Evolutionary conservation across 768 basidiomycete genomes (phyloP).

Genomic region (Pleurotus platypus): DNA sequence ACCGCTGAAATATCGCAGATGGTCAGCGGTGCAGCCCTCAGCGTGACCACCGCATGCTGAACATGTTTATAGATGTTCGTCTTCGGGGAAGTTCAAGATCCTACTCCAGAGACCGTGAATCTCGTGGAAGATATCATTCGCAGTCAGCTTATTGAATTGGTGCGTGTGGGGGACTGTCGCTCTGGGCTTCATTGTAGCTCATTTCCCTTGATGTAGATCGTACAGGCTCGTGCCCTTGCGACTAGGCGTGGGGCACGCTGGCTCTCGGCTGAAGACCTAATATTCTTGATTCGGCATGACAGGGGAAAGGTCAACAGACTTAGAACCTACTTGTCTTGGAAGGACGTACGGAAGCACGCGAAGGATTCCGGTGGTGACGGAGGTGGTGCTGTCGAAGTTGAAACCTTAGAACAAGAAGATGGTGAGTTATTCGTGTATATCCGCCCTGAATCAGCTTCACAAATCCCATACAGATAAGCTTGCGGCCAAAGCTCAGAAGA

Average conservation of each 20-base stretch:
- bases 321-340: constrained; percentile 93
- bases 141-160: constrained; percentile 87
- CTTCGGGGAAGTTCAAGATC: constrained; percentile 93
- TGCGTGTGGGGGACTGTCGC: constrained; percentile 20
- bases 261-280: constrained; percentile 89
- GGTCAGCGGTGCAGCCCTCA: constrained; percentile 40
- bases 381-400: constrained; percentile 78
- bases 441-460: background rate
- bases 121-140: constrained; percentile 95
- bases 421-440: constrained; percentile 38
- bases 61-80: constrained; percentile 77
- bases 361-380: constrained; percentile 87
- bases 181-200: background rate
- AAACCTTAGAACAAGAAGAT: constrained; percentile 81
- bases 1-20: constrained; percentile 92
- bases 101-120: constrained; percentile 81
- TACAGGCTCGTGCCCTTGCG: constrained; percentile 84
- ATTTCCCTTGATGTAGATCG: constrained; percentile 57
- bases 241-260: constrained; percentile 81
- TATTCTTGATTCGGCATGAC: constrained; percentile 94
- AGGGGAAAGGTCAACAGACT: constrained; percentile 91
- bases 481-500: constrained; percentile 83
- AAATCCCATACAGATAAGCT: constrained; percentile 56
- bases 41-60: background rate
- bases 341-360: constrained; percentile 92